Conservation (phyloP, 768 basidiomycete genomes). For the Mycena chlorophos region DNA sequence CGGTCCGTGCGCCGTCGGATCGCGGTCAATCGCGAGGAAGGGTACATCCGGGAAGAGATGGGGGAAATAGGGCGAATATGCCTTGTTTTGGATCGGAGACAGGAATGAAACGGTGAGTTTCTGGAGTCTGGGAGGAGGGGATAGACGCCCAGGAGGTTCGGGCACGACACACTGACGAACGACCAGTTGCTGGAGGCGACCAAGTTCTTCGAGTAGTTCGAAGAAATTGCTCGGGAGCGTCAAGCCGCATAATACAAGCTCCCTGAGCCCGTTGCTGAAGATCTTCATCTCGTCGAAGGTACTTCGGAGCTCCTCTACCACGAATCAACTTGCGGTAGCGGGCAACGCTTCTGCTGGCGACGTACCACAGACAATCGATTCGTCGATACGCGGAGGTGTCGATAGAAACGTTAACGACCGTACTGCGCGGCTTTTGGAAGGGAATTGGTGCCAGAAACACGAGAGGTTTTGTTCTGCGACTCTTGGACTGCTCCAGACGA, state of each 20-base stretch:
- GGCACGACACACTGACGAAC: background rate
- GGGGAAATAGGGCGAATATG: background rate
- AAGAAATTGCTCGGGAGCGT: background rate
- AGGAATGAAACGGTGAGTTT: background rate
- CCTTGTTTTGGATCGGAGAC: background rate
- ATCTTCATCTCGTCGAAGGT: background rate
- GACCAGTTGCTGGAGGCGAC: background rate
- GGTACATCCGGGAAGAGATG: background rate
- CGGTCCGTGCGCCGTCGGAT: background rate
- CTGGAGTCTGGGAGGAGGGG: background rate
- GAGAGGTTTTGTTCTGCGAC: background rate
- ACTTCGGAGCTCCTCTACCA: no score
- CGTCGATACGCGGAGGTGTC: no score
- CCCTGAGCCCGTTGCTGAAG: background rate
- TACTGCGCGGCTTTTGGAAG: background rate
- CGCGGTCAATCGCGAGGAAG: background rate
- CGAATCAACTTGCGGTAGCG: no score
- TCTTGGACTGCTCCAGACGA: background rate
- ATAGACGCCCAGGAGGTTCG: background rate
- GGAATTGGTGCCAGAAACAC: background rate
- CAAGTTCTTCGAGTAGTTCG: background rate
- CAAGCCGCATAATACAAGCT: background rate
- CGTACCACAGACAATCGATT: no score
- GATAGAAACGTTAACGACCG: no score
- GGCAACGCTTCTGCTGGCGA: no score